Conservation (phyloP, 1,284 basidiomycete species). For the Puccinia coronata region DNA sequence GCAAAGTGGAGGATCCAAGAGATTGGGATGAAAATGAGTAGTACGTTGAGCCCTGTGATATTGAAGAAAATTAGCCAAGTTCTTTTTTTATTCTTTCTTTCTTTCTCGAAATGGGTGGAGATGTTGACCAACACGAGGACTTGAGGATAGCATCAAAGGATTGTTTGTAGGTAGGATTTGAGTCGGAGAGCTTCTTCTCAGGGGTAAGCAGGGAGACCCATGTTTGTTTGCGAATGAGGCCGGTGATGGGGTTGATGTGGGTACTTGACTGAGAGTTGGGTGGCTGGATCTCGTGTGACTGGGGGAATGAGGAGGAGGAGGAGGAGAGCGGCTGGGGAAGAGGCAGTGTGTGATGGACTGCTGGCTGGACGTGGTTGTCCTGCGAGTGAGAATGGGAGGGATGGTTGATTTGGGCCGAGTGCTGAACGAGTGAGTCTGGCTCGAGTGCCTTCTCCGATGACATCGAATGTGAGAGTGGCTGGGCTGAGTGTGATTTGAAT, state of each 20-base stretch:
- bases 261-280: not conserved
- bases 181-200: constrained; percentile 57
- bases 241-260: constrained; percentile 3
- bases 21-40: constrained; percentile 62
- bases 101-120: not conserved
- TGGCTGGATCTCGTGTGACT: not conserved
- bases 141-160: constrained; percentile 58
- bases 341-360: not conserved
- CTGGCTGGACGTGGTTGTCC: not conserved
- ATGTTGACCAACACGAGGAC: constrained; percentile 54
- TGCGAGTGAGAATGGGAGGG: no score
- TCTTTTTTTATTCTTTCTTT: no score
- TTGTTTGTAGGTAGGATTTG: constrained; percentile 58
- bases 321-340: not conserved
- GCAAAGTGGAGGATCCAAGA: constrained; percentile 61
- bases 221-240: constrained; percentile 41
- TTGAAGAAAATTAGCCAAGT: not conserved
- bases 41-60: constrained; percentile 59
- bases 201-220: constrained; percentile 41
- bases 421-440: not conserved
- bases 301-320: not conserved
- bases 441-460: not conserved
- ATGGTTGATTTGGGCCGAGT: not conserved
- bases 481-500: not conserved
- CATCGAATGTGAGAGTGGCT: no score